A percentile compares a stretch with the other conserved stretches of the same genome.
These are phyloP conservation scores for Akanthomyces dipterigenus DNA, from an alignment of 2,329 filamentous ascomycete species.

Conservation along the genomic window DNA sequence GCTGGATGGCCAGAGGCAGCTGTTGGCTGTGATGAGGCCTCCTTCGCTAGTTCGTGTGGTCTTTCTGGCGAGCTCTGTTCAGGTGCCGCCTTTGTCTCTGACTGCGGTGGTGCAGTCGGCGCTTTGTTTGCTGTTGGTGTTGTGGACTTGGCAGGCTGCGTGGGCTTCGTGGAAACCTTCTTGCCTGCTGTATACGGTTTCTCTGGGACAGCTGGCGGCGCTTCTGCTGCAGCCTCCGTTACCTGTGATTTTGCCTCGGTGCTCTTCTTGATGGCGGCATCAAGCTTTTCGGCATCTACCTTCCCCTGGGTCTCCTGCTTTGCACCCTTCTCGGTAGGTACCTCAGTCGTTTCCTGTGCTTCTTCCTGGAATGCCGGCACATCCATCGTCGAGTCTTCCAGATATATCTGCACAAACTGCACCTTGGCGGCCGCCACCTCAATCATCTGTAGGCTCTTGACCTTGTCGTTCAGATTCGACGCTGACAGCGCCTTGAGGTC, in stretches of 20 bases:
- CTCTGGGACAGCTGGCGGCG: not conserved
- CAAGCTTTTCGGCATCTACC: not conserved
- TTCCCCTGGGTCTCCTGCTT: not conserved
- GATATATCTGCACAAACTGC: slow-evolving; percentile 57
- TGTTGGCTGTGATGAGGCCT: not conserved
- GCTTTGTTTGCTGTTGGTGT: not conserved
- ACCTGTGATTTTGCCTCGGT: not conserved
- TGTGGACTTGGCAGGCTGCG: not conserved
- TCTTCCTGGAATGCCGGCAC: slow-evolving; percentile 26
- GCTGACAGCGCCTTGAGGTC: slow-evolving; percentile 56
- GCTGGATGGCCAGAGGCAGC: not conserved
- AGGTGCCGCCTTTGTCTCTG: not conserved
- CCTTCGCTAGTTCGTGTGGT: not conserved
- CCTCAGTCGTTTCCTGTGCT: not conserved
- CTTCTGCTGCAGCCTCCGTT: not conserved
- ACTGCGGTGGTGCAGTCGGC: not conserved
- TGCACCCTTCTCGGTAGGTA: not conserved
- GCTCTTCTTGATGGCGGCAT: not conserved
- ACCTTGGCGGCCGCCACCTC: slow-evolving; percentile 56
- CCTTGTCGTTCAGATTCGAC: slow-evolving; percentile 41
- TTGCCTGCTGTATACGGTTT: not conserved
- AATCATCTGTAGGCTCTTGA: slow-evolving; percentile 44
- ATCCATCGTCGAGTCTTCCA: slow-evolving; percentile 50
- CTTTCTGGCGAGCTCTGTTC: too few species aligned
- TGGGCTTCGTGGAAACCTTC: not conserved